Conservation (phyloP, 2,329 filamentous ascomycete species). For the Aspergillus ustus region DNA sequence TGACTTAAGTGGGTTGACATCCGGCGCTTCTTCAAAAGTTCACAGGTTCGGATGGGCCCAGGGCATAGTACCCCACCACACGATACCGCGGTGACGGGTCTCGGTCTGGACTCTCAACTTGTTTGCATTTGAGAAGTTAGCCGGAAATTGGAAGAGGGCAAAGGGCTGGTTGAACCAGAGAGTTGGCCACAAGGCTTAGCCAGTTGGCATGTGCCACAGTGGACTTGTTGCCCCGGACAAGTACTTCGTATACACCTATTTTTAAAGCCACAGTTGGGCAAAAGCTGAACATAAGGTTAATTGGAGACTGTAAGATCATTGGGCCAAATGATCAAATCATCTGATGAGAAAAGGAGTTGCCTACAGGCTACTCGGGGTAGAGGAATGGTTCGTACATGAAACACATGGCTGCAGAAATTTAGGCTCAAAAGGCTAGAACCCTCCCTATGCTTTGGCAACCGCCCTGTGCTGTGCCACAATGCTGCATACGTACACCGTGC, state of each 20-base stretch:
- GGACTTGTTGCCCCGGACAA: neutral
- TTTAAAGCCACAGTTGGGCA: neutral
- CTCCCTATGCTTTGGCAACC: neutral
- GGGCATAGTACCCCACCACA: neutral
- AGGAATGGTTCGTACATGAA: neutral
- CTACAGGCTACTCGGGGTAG: neutral
- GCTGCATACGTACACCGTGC: neutral
- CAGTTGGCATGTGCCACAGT: neutral
- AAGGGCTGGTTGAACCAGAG: neutral
- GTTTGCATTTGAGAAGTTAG: neutral
- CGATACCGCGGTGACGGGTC: neutral
- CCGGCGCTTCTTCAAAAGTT: neutral
- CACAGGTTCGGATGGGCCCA: neutral
- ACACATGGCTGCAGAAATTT: neutral
- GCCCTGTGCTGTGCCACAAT: neutral
- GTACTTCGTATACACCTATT: neutral
- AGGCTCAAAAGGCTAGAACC: neutral
- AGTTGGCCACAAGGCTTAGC: neutral
- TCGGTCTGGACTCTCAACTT: neutral
- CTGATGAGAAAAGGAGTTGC: neutral
- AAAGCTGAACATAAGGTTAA: neutral
- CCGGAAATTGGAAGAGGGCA: neutral
- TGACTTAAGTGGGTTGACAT: neutral
- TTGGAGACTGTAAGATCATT: neutral
- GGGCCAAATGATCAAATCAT: neutral